phyloP scores from a whole-genome alignment of 2,329 filamentous ascomycete species.

The Aureobasidium musti region DNA sequence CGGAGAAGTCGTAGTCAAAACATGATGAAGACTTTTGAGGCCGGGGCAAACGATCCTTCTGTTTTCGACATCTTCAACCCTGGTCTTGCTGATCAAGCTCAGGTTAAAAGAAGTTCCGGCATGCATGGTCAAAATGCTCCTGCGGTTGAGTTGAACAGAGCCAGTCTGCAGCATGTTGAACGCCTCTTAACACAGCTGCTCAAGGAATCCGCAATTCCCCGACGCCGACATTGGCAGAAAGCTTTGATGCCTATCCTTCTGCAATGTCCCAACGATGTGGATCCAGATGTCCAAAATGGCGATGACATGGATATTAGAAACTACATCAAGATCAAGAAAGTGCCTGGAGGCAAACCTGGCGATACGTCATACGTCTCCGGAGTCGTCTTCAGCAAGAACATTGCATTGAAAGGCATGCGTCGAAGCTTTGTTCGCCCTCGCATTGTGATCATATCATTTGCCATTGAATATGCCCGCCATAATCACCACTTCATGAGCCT shows the following conservation, averaged over 20 bases:
- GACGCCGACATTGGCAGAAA: conserved; percentile 79
- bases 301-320: conserved; percentile 97
- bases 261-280: conserved; percentile 89
- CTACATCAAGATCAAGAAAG: conserved; percentile 96
- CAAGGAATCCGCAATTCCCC: conserved; percentile 71
- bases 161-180: conserved; percentile 84
- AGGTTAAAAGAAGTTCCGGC: conserved; percentile 71
- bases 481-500: conserved; percentile 97
- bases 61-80: conserved; percentile 6
- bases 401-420: conserved; percentile 95
- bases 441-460: conserved; percentile 90
- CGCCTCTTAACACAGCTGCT: conserved; percentile 82
- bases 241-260: conserved; percentile 87
- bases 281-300: conserved; percentile 83
- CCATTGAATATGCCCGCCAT: conserved; percentile 93
- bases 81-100: conserved; percentile 4
- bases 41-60: conserved; percentile 31
- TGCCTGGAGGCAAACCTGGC: conserved; percentile 82
- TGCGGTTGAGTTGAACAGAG: conserved; percentile 80
- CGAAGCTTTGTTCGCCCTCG: conserved; percentile 79
- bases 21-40: conserved; percentile 50
- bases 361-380: conserved; percentile 97
- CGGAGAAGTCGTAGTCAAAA: conserved; percentile 60
- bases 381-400: conserved; percentile 94
- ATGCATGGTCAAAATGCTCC: conserved; percentile 73